Percentiles rank a stretch among this genome's conserved stretches.
Conservation (phyloP, 2,329 filamentous ascomycete species). For the Fusarium kyushuense region DNA sequence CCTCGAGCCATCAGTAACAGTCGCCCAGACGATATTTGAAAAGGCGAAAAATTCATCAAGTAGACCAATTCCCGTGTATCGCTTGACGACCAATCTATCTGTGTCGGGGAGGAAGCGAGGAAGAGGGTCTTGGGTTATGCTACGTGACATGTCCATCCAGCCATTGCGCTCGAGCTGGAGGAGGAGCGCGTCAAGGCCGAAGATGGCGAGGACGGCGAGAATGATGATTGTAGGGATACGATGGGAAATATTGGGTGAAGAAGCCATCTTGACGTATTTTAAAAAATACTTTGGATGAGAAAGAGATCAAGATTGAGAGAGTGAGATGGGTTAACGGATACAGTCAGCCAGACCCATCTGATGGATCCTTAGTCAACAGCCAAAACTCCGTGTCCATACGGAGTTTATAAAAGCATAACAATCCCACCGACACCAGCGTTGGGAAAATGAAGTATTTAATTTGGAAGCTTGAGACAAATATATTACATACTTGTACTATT, state of each 20-base stretch:
- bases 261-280: constrained; percentile 11
- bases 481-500: not conserved
- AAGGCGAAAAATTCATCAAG: constrained; percentile 38
- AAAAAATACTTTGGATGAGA: not conserved
- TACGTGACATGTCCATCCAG: constrained; percentile 23
- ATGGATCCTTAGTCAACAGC: not conserved
- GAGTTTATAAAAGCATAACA: not conserved
- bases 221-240: constrained; percentile 30
- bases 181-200: constrained; percentile 40
- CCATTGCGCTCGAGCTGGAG: constrained; percentile 44
- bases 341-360: constrained; percentile 5
- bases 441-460: not conserved
- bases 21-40: constrained; percentile 42
- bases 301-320: too few relatives aligned
- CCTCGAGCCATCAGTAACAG: constrained; percentile 41
- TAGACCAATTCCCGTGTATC: constrained; percentile 32
- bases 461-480: not conserved
- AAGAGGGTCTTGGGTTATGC: constrained; percentile 28
- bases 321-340: not conserved
- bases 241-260: constrained; percentile 10
- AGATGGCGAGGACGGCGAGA: constrained; percentile 33
- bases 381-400: not conserved
- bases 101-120: constrained; percentile 42
- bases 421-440: not conserved
- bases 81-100: constrained; percentile 30